Evolutionary conservation across 352 stramenopile genomes (phyloP), one percentile per base, ranked within the genome.

Genomic region (Phytophthora fragariaefolia): DNA sequence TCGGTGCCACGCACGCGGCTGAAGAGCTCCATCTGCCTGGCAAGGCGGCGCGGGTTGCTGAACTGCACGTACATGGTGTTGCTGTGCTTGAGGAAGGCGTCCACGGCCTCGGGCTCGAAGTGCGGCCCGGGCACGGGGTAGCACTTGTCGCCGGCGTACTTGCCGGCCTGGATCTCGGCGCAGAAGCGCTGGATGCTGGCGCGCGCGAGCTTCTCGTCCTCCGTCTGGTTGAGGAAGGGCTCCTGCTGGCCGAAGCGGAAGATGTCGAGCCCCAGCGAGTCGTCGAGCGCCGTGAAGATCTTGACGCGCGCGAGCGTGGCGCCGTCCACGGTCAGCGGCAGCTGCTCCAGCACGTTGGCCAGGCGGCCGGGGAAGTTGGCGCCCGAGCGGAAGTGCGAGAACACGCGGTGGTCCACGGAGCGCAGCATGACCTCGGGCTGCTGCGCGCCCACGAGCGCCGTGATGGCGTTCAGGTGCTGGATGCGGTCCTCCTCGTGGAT

Each of bases 391-490:
- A 95, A 93, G 80, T 93, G 88, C 74, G 86, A 95, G 70, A 83
- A 93, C 15, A 95, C 76, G 43, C 78, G 82, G 56, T 90, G 75
- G 63, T 95, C 84, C 2, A 69, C 60, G n/a, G 86, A 95, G 54
- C 82, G 83, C n/a, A 95, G 73, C 77, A 95, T 78, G 18, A 95
- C 80, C 62, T 95, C 86, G 1, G 86, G 86, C 62, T 95, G 86
- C 64, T 92, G 73, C 6, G 84, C 86, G 51, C 87, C 82, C 45
- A 90, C 64, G 13, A 93, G 78, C 61, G 85, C 85, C 69, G 82
- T 93, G 75, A 97, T 95, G 57, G 89, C 88, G 68, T 93, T 94
- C 43, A 97, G 68, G 75, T 97, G 90, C 59, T 95, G 83, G 55
- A 97, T 56, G 27, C 90, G 82, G 62, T 94, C 83, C 64, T 90